phyloP scores from a whole-genome alignment of 2,329 filamentous ascomycete species.

The Penicillium freii region DNA sequence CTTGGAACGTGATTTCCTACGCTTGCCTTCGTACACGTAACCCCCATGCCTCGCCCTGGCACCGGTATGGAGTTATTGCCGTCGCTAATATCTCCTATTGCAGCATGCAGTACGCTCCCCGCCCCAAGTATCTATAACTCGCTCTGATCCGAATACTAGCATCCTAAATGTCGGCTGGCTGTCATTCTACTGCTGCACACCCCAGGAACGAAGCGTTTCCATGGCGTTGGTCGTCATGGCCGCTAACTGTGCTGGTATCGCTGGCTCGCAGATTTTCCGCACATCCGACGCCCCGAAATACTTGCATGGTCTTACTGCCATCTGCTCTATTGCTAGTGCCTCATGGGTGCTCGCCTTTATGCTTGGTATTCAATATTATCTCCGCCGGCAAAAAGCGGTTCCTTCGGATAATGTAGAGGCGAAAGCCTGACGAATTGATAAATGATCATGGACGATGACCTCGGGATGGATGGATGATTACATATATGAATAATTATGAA shows the following conservation, averaged over 20 bases:
- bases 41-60: constrained; percentile 26
- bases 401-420: background rate
- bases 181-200: constrained; percentile 55
- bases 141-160: constrained; percentile 15
- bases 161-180: constrained; percentile 60
- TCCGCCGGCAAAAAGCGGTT: constrained; percentile 19
- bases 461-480: background rate
- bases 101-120: constrained; percentile 36
- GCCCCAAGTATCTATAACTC: background rate
- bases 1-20: constrained; percentile 43
- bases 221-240: constrained; percentile 63
- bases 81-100: constrained; percentile 32
- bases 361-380: constrained; percentile 27
- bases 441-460: background rate
- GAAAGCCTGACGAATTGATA: background rate
- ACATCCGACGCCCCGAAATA: constrained; percentile 25
- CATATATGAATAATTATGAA: background rate
- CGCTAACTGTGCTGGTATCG: constrained; percentile 61
- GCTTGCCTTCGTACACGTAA: constrained; percentile 31
- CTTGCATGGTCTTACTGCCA: constrained; percentile 28
- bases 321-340: constrained; percentile 24
- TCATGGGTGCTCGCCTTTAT: constrained; percentile 23
- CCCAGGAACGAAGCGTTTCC: constrained; percentile 57
- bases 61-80: constrained; percentile 31
- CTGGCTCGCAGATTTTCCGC: constrained; percentile 60